phyloP scores from a whole-genome alignment of 2,329 filamentous ascomycete species.

The Leptoxyphium fumago region DNA sequence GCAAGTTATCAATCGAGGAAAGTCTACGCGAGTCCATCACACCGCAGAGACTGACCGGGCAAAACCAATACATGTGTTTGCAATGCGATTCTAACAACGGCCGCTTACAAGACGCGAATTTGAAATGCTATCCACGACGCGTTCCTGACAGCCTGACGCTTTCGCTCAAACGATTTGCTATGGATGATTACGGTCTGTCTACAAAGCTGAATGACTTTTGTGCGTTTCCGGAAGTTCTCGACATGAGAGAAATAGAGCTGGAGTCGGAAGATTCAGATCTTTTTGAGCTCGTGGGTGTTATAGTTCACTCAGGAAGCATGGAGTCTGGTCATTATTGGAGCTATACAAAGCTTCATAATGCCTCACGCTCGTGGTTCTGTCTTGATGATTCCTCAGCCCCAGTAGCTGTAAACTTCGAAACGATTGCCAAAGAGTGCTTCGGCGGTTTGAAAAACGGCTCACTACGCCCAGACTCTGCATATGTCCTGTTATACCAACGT shows the following conservation, averaged over 20 bases:
- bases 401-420: slow-evolving; percentile 27
- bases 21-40: slow-evolving; percentile 92
- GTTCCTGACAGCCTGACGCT: slow-evolving; percentile 91
- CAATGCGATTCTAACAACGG: slow-evolving; percentile 53
- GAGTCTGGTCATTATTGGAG: slow-evolving; percentile 97
- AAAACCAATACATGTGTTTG: slow-evolving; percentile 96
- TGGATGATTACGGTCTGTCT: slow-evolving; percentile 59
- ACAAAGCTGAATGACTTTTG: slow-evolving; percentile 96
- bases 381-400: slow-evolving; percentile 32
- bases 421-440: slow-evolving; percentile 64
- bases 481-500: slow-evolving; percentile 96
- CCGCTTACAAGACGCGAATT: slow-evolving; percentile 73
- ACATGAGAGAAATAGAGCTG: slow-evolving; percentile 85
- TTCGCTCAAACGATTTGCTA: slow-evolving; percentile 80
- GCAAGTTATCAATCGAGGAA: slow-evolving; percentile 68
- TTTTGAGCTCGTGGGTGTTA: slow-evolving; percentile 87
- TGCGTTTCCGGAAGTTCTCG: slow-evolving; percentile 66
- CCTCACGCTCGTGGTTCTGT: neutral
- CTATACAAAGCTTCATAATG: slow-evolving; percentile 62
- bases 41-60: slow-evolving; percentile 89
- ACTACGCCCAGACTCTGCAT: slow-evolving; percentile 49
- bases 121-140: slow-evolving; percentile 72
- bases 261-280: slow-evolving; percentile 68
- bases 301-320: slow-evolving; percentile 84
- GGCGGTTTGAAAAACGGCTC: slow-evolving; percentile 48